phyloP scores from a whole-genome alignment of 768 basidiomycete genomes.

The Udeniomyces megalosporus region DNA sequence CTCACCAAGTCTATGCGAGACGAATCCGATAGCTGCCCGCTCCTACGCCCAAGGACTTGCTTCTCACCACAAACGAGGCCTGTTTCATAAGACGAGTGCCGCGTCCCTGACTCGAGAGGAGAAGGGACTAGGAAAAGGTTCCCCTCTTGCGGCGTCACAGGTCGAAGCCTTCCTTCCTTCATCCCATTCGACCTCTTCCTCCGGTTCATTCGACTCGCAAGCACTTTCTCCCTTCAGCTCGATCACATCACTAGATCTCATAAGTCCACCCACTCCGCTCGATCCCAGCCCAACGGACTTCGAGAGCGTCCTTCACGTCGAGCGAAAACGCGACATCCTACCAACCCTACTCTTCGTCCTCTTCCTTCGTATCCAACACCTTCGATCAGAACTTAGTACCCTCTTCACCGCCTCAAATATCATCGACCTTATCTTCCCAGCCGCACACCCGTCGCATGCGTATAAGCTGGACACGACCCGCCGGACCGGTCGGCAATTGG shows the following conservation, averaged over 20 bases:
- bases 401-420: too few relatives aligned
- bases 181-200: neutral
- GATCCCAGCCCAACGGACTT: neutral
- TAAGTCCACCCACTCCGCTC: neutral
- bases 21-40: neutral
- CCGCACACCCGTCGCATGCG: too few relatives aligned
- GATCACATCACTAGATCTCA: neutral
- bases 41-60: neutral
- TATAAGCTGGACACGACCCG: too few relatives aligned
- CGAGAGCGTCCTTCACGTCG: neutral
- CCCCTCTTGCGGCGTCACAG: neutral
- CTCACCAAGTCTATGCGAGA: neutral
- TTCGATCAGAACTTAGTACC: neutral
- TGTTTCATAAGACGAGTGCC: neutral
- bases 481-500: too few relatives aligned
- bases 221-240: neutral
- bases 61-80: neutral
- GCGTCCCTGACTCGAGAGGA: neutral
- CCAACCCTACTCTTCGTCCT: neutral
- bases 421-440: too few relatives aligned
- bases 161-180: neutral
- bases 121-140: neutral
- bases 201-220: neutral
- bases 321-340: constrained; percentile 2
- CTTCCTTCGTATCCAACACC: neutral